Evolutionary conservation across 2,329 filamentous ascomycete genomes (phyloP).

Genomic region (Ophidiomyces ophidiicola): DNA sequence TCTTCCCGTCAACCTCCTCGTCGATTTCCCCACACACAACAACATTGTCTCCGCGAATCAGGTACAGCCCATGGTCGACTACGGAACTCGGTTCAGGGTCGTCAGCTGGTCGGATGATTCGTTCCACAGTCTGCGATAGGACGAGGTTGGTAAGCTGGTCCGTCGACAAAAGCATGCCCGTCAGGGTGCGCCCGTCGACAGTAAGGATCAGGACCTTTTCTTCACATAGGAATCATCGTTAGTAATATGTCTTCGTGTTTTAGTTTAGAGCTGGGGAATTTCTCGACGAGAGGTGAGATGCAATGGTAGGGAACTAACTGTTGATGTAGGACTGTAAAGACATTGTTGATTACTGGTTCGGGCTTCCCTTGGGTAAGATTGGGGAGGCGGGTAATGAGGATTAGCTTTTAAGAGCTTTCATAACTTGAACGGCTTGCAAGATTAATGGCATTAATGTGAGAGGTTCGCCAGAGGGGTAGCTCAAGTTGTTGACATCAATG

Average conservation of each 20-base stretch:
- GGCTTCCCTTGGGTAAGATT: no score
- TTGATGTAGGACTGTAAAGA: constrained; percentile 44
- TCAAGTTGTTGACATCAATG: no score
- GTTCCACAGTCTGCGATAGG: constrained; percentile 68
- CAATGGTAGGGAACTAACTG: constrained; percentile 25
- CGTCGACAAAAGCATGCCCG: constrained; percentile 71
- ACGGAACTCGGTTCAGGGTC: constrained; percentile 70
- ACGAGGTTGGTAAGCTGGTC: constrained; percentile 92
- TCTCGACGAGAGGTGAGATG: neutral
- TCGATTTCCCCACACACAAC: constrained; percentile 82
- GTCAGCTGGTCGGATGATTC: constrained; percentile 76
- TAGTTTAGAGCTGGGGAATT: neutral
- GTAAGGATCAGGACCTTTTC: constrained; percentile 89
- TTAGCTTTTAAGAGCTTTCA: no score
- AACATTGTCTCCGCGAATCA: constrained; percentile 90
- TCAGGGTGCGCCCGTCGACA: constrained; percentile 74
- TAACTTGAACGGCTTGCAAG: no score
- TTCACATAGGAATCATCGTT: constrained; percentile 32
- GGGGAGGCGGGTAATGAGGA: no score
- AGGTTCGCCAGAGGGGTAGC: no score
- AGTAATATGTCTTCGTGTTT: constrained; percentile 4
- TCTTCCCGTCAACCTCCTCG: constrained; percentile 74
- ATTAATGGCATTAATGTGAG: no score
- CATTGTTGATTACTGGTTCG: no score
- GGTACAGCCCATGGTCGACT: constrained; percentile 73